Percentiles rank a stretch among this genome's conserved stretches.
Conservation (phyloP, 2,329 filamentous ascomycete species). For the Apiospora aurea region DNA sequence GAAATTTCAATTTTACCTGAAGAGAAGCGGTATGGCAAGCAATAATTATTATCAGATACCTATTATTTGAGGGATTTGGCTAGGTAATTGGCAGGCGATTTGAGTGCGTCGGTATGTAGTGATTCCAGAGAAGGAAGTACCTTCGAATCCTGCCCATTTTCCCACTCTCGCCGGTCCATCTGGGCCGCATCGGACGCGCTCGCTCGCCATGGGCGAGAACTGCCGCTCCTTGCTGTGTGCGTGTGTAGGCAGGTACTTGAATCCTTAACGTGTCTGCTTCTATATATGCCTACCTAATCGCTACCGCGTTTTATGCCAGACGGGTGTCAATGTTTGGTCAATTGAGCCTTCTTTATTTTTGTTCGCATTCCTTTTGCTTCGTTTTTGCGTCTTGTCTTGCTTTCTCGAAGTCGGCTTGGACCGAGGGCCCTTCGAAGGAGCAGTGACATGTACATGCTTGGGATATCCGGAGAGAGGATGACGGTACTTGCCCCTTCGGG, state of each 20-base stretch:
- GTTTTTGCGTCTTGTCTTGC: slow-evolving; percentile 6
- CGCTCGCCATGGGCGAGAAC: neutral
- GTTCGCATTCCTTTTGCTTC: neutral
- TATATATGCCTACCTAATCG: slow-evolving; percentile 2
- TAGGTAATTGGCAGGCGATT: slow-evolving; percentile 16
- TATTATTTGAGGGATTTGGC: slow-evolving; percentile 18
- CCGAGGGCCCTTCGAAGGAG: slow-evolving; percentile 13
- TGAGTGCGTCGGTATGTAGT: neutral
- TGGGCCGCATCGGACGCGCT: slow-evolving; percentile 10
- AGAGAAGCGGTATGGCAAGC: slow-evolving; percentile 17
- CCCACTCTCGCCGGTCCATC: slow-evolving; percentile 11
- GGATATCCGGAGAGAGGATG: slow-evolving; percentile 1
- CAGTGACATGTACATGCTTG: neutral
- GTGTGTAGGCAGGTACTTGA: neutral
- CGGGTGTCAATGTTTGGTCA: neutral
- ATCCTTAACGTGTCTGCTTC: slow-evolving; percentile 9
- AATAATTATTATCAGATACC: slow-evolving; percentile 12
- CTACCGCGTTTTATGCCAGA: slow-evolving; percentile 8
- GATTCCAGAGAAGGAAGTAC: slow-evolving; percentile 16
- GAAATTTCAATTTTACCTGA: slow-evolving; percentile 19
- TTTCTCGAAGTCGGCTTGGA: slow-evolving; percentile 13
- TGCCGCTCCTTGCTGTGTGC: slow-evolving; percentile 6
- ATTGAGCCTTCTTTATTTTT: neutral
- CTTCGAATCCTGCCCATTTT: slow-evolving; percentile 11
- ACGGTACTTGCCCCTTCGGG: slow-evolving; percentile 12